These are phyloP conservation scores for Trypanosoma rangeli DNA, from an alignment of 208 protist species.

Conservation along the genomic window DNA sequence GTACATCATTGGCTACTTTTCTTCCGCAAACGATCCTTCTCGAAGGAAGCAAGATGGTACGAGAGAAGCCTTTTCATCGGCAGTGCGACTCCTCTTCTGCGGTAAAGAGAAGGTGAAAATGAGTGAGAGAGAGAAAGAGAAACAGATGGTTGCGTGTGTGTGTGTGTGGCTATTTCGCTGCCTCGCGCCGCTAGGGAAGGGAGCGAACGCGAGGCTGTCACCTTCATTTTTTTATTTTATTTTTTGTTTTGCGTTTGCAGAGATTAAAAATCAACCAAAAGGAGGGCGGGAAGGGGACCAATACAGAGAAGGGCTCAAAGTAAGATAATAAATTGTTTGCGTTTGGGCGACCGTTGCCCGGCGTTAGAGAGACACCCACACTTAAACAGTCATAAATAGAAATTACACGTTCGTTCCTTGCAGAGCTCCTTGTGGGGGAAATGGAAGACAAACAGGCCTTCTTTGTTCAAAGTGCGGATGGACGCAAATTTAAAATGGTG, in stretches of 20 bases:
- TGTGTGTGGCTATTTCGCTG: not conserved
- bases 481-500: slow-evolving; percentile 87
- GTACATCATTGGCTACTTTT: not conserved
- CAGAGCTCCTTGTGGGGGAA: not conserved
- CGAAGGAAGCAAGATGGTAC: too few relatives aligned
- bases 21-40: not conserved
- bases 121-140: too few relatives aligned
- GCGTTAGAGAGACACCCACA: not conserved
- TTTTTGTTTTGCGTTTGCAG: not conserved
- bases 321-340: not conserved
- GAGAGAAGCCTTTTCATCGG: too few relatives aligned
- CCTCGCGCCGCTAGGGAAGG: too few relatives aligned
- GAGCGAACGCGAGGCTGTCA: not conserved
- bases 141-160: not conserved
- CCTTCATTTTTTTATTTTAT: slow-evolving; percentile 11
- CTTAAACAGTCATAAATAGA: not conserved
- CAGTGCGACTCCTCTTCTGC: too few relatives aligned
- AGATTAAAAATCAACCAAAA: too few relatives aligned
- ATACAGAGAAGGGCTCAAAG: not conserved
- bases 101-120: not conserved
- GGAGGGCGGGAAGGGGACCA: not conserved
- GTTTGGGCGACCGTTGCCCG: not conserved
- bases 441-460: slow-evolving; percentile 67
- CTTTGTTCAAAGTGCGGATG: slow-evolving; percentile 70
- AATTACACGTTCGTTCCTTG: not conserved